Conservation (phyloP, 1,139 yeast species). For the Ashbya aceris region DNA sequence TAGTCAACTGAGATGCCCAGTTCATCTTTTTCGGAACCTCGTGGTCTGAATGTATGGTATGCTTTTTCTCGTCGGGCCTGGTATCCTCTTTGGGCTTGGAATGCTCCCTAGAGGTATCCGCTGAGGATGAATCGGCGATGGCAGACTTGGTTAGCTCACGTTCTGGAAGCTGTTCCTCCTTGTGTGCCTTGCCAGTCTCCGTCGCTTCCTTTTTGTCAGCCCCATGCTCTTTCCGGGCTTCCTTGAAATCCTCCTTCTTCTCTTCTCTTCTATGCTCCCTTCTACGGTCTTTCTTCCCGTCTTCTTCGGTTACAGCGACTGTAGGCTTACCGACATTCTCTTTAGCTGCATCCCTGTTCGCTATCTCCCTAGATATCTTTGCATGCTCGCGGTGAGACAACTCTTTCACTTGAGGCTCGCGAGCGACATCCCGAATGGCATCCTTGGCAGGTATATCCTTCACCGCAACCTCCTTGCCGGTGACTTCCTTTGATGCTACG, state of each 20-base stretch:
- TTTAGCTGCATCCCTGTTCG: background rate
- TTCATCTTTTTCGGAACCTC: slow-evolving; percentile 8
- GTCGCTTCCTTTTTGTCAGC: slow-evolving; percentile 8
- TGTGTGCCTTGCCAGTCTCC: slow-evolving; percentile 24
- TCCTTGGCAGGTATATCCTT: too few species aligned
- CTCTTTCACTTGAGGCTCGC: too few species aligned
- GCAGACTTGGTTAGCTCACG: background rate
- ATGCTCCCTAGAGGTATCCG: background rate
- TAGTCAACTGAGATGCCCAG: slow-evolving; percentile 10
- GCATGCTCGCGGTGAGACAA: slow-evolving; percentile 1
- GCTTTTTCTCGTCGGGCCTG: background rate
- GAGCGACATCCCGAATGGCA: too few species aligned
- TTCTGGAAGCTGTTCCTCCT: slow-evolving; percentile 13
- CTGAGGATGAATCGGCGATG: too few species aligned
- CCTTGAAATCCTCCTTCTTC: slow-evolving; percentile 13
- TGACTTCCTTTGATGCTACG: background rate
- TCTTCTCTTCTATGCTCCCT: slow-evolving; percentile 4
- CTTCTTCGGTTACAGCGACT: background rate
- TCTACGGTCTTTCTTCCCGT: slow-evolving; percentile 5
- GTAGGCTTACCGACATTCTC: too few species aligned
- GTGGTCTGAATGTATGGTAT: background rate
- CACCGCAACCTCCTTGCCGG: slow-evolving; percentile 3
- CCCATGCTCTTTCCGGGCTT: slow-evolving; percentile 12
- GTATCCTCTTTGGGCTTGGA: slow-evolving; percentile 2
- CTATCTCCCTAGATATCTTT: background rate